These are phyloP conservation scores for Balamuthia mandrillaris DNA, from an alignment of 208 protist genomes.

Conservation along the genomic window DNA sequence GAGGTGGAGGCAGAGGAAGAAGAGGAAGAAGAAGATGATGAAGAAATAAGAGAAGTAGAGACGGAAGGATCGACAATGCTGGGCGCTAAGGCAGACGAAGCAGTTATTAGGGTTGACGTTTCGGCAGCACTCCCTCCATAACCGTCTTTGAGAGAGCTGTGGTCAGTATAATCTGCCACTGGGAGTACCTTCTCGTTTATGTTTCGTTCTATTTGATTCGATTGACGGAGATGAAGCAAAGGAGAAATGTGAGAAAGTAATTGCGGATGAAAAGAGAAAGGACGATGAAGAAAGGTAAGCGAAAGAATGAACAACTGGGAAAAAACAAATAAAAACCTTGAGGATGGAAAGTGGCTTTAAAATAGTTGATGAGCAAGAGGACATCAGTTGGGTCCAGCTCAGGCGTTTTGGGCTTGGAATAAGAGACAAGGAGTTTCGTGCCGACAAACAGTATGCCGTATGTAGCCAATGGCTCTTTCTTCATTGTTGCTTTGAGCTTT, in stretches of 20 bases:
- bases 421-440: slow-evolving; percentile 9
- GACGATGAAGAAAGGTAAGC: not conserved
- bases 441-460: slow-evolving; percentile 15
- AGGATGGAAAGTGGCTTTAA: slow-evolving; percentile 8
- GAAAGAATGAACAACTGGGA: not conserved
- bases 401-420: not conserved
- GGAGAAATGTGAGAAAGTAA: no score
- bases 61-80: no score
- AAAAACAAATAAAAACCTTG: not conserved
- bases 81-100: no score
- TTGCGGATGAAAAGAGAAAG: not conserved
- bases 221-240: no score
- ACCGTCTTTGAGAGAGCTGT: no score
- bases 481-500: not conserved
- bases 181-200: not conserved
- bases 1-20: no score
- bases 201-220: slow-evolving; percentile 19
- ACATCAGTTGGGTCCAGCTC: slow-evolving; percentile 25
- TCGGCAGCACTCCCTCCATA: no score
- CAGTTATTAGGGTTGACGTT: no score
- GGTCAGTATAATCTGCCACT: not conserved
- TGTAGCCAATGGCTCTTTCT: slow-evolving; percentile 20
- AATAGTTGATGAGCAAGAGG: slow-evolving; percentile 18
- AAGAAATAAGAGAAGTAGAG: no score
- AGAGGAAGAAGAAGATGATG: no score